Evolutionary conservation across 225 moss, liverwort and hornwort species (phyloP), one percentile per base, ranked within the genome.

Genomic region (Physcomitrellopsis africana): DNA sequence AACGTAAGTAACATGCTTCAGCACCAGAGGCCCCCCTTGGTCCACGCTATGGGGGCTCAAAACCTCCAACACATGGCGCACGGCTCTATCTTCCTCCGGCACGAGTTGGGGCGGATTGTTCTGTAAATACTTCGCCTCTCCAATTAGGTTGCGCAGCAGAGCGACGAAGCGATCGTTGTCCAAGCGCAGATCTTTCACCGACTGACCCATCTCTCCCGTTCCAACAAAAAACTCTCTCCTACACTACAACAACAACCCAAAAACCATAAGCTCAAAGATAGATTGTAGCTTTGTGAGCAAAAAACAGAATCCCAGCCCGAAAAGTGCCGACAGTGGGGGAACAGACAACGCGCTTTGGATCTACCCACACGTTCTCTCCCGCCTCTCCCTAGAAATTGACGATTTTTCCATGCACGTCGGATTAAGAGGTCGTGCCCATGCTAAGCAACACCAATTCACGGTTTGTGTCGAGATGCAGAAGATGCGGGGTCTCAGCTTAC

Each of bases 61-160:
- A 7, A 87, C 88, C 0, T 89, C 86, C 59, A 90, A 47, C 41
- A 93, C 83, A 74, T 93, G 90, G n/a, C 83, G 68, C 51, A 85
- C 89, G 1, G 85, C 89, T 5, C 85, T 70, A 15, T 93, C 92
- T 61, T 93, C 92, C 81, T 78, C 69, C 7, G 92, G 89, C 0
- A 90, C 70, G 3, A 83, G 83, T 48, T 81, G 79, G 7, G 89
- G 90, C 12, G 89, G 89, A 69, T 90, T 90, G 78, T 93, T 93
- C 75, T 93, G 89, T 72, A 93, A 46, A 32, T 75, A 74, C 65
- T 87, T 57, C 11, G 82, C 70, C 64, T 90, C 90, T 22, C 92
- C 89, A 51, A 90, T 83, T 32, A 93, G 78, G 51, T 81, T 93
- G 26, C 80, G 60, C 17, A 93, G 82, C 44, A 93, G 76, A 19